phyloP scores from a whole-genome alignment of 768 basidiomycete species.

The Lentinula boryana region DNA sequence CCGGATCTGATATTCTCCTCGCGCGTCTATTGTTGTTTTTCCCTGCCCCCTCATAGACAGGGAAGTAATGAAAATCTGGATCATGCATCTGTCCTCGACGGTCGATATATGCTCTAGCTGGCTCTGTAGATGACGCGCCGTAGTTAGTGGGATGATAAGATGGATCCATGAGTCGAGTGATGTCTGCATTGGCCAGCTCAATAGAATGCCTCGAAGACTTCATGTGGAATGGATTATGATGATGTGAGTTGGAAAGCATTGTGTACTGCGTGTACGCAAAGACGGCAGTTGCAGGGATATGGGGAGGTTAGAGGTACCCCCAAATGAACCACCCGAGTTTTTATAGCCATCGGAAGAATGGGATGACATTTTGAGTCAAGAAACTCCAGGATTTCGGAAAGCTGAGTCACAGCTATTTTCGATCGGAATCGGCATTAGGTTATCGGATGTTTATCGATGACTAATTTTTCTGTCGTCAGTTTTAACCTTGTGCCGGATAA shows the following conservation, averaged over 20 bases:
- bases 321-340: not conserved
- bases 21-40: not conserved
- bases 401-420: not conserved
- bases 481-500: not conserved
- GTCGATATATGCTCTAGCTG: not conserved
- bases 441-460: not conserved
- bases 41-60: not conserved
- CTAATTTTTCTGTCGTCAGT: not conserved
- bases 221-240: not conserved
- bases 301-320: not conserved
- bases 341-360: not conserved
- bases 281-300: too few species aligned
- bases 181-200: not conserved
- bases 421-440: not conserved
- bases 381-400: not conserved
- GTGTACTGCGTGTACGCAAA: too few species aligned
- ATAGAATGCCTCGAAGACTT: not conserved
- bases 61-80: constrained; percentile 2
- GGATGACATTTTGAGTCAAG: constrained; percentile 1
- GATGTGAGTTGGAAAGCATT: not conserved
- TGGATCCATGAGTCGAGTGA: constrained; percentile 2
- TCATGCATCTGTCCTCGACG: not conserved
- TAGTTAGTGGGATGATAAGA: not conserved
- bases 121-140: not conserved
- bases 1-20: not conserved